Evolutionary conservation across 768 basidiomycete genomes (phyloP).

Genomic region (Tylopilus cervinicoccineus): DNA sequence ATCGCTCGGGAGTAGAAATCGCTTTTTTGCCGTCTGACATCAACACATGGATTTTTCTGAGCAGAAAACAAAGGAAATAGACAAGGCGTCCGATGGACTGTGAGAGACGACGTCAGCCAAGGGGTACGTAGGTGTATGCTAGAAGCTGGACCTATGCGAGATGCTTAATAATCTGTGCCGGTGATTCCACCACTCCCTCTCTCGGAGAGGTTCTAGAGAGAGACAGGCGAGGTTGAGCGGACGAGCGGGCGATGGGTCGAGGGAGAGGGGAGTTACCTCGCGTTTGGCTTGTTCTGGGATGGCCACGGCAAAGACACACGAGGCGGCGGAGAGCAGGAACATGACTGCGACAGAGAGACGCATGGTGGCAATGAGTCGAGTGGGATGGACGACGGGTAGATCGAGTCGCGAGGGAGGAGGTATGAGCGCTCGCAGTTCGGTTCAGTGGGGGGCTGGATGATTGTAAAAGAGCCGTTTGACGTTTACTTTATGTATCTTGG

Average conservation of each 20-base stretch:
- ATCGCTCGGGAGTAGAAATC: too few species aligned
- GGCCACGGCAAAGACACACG: constrained; percentile 6
- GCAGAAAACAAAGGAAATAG: not conserved
- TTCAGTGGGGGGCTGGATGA: not conserved
- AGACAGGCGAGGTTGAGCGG: not conserved
- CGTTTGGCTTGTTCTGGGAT: constrained; percentile 9
- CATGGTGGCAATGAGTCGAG: constrained; percentile 9
- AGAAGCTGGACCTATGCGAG: not conserved
- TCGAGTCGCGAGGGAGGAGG: not conserved
- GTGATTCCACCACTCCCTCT: not conserved
- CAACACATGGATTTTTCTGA: too few species aligned
- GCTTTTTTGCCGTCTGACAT: too few species aligned
- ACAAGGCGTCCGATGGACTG: not conserved
- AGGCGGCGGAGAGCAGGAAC: constrained; percentile 12
- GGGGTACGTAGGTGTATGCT: accelerated
- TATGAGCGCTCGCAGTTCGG: not conserved
- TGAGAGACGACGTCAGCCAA: not conserved
- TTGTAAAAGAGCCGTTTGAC: not conserved
- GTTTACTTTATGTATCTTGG: not conserved
- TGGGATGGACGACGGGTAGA: not conserved
- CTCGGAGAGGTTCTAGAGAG: not conserved
- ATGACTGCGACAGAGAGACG: constrained; percentile 8
- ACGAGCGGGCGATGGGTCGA: not conserved
- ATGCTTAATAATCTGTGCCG: not conserved
- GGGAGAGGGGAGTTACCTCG: not conserved